Conservation (phyloP, 768 basidiomycete species). For the Erythrobasidium yunnanense region DNA sequence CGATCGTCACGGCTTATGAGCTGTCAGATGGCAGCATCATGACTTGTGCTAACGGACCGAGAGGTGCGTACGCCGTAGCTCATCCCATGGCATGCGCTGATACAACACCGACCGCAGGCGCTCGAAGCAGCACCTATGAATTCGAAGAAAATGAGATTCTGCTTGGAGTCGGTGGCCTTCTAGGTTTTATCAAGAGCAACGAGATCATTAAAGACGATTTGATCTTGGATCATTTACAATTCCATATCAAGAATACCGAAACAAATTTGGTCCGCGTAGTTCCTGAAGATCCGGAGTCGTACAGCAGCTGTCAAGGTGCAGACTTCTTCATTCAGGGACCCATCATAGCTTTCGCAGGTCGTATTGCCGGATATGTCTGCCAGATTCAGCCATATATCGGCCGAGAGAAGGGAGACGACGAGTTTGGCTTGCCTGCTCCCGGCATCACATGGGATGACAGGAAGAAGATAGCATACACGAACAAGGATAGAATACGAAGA, state of each 20-base stretch:
- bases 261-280: background rate
- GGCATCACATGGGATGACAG: slow-evolving; percentile 5
- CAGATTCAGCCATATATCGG: slow-evolving; percentile 12
- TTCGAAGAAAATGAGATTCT: background rate
- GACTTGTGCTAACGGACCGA: background rate
- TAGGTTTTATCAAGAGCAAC: slow-evolving; percentile 15
- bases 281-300: slow-evolving; percentile 8
- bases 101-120: background rate
- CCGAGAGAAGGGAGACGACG: background rate
- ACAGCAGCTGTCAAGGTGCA: slow-evolving; percentile 3
- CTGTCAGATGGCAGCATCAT: background rate
- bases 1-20: background rate
- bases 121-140: background rate
- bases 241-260: slow-evolving; percentile 12
- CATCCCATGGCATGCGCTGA: background rate
- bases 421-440: slow-evolving; percentile 5
- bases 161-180: background rate
- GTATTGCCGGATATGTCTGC: slow-evolving; percentile 4
- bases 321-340: slow-evolving; percentile 22
- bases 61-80: background rate
- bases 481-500: background rate
- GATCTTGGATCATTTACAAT: slow-evolving; percentile 14
- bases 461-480: background rate
- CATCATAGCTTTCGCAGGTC: slow-evolving; percentile 6
- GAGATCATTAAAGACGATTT: slow-evolving; percentile 4